Evolutionary conservation across 2,329 filamentous ascomycete species (phyloP).

Genomic region (Torrubiellomyces zombiae): DNA sequence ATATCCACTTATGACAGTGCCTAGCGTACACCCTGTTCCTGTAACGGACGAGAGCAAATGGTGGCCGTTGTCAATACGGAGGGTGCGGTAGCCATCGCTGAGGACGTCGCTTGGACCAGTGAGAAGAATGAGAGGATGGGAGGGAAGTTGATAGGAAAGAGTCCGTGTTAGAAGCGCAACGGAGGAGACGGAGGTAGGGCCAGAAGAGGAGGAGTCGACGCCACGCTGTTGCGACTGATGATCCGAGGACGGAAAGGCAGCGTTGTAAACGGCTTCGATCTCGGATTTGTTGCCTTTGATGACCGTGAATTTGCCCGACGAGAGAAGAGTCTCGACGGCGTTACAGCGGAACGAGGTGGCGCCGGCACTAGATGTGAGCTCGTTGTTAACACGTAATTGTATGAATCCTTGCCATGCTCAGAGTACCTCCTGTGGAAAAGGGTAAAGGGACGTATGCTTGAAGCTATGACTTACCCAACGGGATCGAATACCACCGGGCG

Average conservation of each 20-base stretch:
- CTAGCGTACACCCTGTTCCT: constrained; percentile 72
- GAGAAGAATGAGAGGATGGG: constrained; percentile 68
- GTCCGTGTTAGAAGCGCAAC: constrained; percentile 46
- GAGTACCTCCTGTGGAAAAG: not conserved
- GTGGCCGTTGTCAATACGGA: constrained; percentile 63
- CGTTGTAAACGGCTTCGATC: constrained; percentile 55
- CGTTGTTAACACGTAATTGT: too few relatives aligned
- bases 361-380: constrained; percentile 39
- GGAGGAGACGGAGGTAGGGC: constrained; percentile 25
- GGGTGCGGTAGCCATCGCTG: constrained; percentile 53
- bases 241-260: too few relatives aligned
- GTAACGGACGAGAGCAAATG: constrained; percentile 52
- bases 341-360: constrained; percentile 59
- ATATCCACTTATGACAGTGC: constrained; percentile 64
- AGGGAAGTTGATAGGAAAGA: constrained; percentile 51
- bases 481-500: constrained; percentile 75
- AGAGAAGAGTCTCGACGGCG: constrained; percentile 55
- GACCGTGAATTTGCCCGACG: constrained; percentile 61
- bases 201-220: constrained; percentile 62
- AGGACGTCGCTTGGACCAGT: constrained; percentile 67
- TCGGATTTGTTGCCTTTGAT: constrained; percentile 94
- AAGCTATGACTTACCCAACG: constrained; percentile 43
- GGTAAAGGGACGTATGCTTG: not conserved
- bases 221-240: constrained; percentile 65
- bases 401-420: too few relatives aligned